Evolutionary conservation across 2,329 filamentous ascomycete genomes (phyloP), one percentile per base, ranked within the genome.

Genomic region (Dactylonectria estremocensis): DNA sequence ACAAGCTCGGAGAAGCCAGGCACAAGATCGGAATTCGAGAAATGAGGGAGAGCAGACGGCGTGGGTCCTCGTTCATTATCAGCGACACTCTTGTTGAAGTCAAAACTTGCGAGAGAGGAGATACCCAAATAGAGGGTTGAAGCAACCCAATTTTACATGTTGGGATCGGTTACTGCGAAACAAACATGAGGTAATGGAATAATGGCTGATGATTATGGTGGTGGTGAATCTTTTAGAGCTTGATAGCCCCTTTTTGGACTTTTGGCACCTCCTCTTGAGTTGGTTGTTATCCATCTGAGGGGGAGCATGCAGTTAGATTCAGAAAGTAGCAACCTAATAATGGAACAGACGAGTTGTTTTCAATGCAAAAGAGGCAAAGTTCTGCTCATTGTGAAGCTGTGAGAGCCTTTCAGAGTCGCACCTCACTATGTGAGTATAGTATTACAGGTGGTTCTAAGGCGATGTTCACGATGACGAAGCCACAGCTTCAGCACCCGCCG

Each of bases 401-500:
- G 35, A 49, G 46, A 37, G 24, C 9, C 50, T 20, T 43, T 59
- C 46, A 71, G 24, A 52, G 37, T 68, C 72, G 70, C 73, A 75
- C 70, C 73, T 72, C 73, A 69, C n/a, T 22, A 3, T 24, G 63
- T 69, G 68, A 75, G 71, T 75, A 49, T 13, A 40, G 52, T 60
- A 57, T 14, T 14, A 49, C 24, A 37, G 9, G 14, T 13, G n/a
- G n/a, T 53, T 53, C 33, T n/a, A 37, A 11, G 37, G 18, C 33
- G 33, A 33, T 54, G 14, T 48, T 53, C 22, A 57, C 4, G 65
- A 61, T 11, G 50, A 52, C 31, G 58, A 64, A 14, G 53, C 35
- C n/a, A 59, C 74, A 37, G 75, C 65, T 6, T 71, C 68, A 33
- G 68, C 68, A 37, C 88, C 90, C 0, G 89, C 89, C 43, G 87